These are phyloP conservation scores for Ilex aquifolium DNA, from an alignment of 257 asterid genomes.

Conservation along the genomic window DNA sequence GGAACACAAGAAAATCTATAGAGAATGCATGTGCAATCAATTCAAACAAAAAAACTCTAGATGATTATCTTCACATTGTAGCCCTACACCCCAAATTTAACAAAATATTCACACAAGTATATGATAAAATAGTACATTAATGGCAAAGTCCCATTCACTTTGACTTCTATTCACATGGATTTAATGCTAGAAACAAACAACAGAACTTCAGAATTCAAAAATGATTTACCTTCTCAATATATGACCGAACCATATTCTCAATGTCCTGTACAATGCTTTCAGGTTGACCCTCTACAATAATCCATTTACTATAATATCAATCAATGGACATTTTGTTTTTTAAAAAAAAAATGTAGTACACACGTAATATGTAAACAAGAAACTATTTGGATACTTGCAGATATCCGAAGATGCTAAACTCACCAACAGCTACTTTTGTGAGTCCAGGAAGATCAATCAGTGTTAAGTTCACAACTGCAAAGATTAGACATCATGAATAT, in stretches of 20 bases:
- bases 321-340: conserved; percentile 4
- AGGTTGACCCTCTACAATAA: conserved; percentile 79
- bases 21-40: too few species aligned
- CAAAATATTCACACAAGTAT: too few species aligned
- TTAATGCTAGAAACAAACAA: background rate
- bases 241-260: conserved; percentile 92
- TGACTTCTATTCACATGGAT: too few species aligned
- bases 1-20: too few species aligned
- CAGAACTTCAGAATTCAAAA: background rate
- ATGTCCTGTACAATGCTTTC: conserved; percentile 86
- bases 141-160: too few species aligned
- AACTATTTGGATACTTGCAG: background rate
- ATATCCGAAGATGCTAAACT: conserved; percentile 20
- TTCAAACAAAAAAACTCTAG: too few species aligned
- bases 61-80: too few species aligned
- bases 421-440: conserved; percentile 97
- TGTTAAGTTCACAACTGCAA: conserved; percentile 93
- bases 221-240: conserved; percentile 79
- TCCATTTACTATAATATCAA: conserved; percentile 6
- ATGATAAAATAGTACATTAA: too few species aligned
- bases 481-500: conserved; percentile 20
- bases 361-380: background rate
- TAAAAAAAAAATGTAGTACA: background rate
- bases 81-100: too few species aligned
- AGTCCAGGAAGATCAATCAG: conserved; percentile 97